phyloP scores from a whole-genome alignment of 768 basidiomycete genomes.

The Tremella mesenterica region DNA sequence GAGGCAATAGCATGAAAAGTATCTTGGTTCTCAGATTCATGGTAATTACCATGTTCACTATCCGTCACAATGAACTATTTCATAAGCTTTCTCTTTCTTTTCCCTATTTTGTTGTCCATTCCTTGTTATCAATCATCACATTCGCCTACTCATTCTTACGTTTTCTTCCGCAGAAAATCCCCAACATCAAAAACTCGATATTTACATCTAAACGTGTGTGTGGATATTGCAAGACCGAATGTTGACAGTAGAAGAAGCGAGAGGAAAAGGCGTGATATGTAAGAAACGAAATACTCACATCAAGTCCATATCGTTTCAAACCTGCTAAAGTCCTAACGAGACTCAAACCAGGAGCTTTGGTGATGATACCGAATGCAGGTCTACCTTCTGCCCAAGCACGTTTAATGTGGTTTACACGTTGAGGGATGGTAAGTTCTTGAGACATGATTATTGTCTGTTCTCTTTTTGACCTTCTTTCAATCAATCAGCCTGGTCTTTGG shows the following conservation, averaged over 20 bases:
- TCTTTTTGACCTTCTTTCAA: no score
- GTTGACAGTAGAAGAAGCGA: not conserved
- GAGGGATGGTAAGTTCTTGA: constrained; percentile 4
- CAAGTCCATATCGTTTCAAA: constrained; percentile 6
- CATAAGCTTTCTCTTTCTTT: no score
- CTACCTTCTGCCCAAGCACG: constrained; percentile 10
- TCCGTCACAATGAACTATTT: constrained; percentile 12
- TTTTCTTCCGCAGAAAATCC: no score
- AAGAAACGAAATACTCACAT: constrained; percentile 6
- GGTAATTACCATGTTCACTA: constrained; percentile 12
- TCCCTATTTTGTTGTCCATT: no score
- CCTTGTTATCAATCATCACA: no score
- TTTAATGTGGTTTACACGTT: constrained; percentile 8
- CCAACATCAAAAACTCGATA: no score
- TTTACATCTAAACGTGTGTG: no score
- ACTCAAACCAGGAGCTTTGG: constrained; percentile 8
- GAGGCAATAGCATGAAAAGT: constrained; percentile 8
- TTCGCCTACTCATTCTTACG: no score
- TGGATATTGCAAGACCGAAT: not conserved
- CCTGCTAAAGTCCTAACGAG: constrained; percentile 6
- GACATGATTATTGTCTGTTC: no score
- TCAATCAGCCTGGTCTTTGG: no score
- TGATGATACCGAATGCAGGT: constrained; percentile 11
- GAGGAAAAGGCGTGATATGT: not conserved
- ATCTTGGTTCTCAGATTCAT: constrained; percentile 5